A percentile compares a stretch with the other conserved stretches of the same genome.
phyloP scores from a whole-genome alignment of 305 asterid genomes.

The Plantago coronopus region DNA sequence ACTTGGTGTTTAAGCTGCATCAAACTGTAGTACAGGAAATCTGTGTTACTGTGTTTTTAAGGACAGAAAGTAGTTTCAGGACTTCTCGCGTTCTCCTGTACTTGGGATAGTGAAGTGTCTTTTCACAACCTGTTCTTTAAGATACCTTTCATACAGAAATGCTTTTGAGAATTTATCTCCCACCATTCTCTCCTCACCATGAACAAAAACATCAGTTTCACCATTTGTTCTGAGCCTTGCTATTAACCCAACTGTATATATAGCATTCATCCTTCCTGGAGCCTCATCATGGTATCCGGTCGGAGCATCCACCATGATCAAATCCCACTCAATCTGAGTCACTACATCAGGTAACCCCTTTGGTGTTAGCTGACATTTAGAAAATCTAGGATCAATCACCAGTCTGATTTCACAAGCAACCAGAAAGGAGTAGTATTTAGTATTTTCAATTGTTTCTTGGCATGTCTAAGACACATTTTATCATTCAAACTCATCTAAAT shows the following conservation, averaged over 20 bases:
- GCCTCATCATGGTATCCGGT: conserved; percentile 50
- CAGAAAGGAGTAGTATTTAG: too few relatives aligned
- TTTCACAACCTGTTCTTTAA: conserved; percentile 46
- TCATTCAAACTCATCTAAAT: too few relatives aligned
- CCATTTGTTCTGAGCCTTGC: conserved; percentile 61
- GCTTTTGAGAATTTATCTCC: too few relatives aligned
- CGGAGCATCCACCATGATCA: conserved; percentile 90
- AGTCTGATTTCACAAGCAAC: too few relatives aligned
- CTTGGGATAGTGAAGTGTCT: conserved; percentile 73
- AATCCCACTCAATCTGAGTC: conserved; percentile 65
- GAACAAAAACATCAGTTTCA: conserved; percentile 77
- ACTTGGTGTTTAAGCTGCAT: too few relatives aligned
- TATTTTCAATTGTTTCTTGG: too few relatives aligned
- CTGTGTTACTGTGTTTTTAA: conserved; percentile 16
- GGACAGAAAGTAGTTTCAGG: conserved; percentile 66
- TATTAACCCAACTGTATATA: conserved; percentile 77
- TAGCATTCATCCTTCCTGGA: conserved; percentile 79
- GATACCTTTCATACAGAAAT: conserved; percentile 65
- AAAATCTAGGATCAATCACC: conserved; percentile 58
- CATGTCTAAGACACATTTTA: too few relatives aligned
- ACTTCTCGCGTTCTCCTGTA: background rate
- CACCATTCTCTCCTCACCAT: too few relatives aligned
- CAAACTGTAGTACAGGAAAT: too few relatives aligned
- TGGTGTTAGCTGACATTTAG: conserved; percentile 55
- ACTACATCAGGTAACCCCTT: conserved; percentile 49